Evolutionary conservation across 2,329 filamentous ascomycete species (phyloP).

Genomic region (Didymella sp.): DNA sequence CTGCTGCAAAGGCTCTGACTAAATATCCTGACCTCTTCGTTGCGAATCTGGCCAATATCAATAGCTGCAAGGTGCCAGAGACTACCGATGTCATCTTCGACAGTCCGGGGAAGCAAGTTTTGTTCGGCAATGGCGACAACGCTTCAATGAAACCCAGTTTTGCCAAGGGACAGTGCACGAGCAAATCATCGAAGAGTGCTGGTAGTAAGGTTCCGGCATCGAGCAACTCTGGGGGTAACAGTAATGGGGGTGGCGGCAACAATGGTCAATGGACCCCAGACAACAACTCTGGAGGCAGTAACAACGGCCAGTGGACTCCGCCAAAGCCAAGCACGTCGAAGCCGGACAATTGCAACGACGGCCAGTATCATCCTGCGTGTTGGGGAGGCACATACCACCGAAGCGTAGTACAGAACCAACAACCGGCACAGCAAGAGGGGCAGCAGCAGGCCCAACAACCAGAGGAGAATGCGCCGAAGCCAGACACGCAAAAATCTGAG

Average conservation of each 20-base stretch:
- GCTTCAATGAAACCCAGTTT: conserved; percentile 24
- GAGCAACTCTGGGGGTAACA: conserved; percentile 7
- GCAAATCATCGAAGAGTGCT: conserved; percentile 25
- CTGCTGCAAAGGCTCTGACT: conserved; percentile 36
- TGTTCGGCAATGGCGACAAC: conserved; percentile 47
- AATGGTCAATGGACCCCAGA: not conserved
- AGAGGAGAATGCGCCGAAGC: not conserved
- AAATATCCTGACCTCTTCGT: conserved; percentile 53
- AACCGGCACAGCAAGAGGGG: not conserved
- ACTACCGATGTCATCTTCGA: conserved; percentile 51
- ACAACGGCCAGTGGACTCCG: conserved; percentile 17
- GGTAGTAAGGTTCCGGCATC: conserved; percentile 7
- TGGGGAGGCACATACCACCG: not conserved
- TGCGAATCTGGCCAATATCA: conserved; percentile 53
- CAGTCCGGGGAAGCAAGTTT: conserved; percentile 50
- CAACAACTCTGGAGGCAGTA: not conserved
- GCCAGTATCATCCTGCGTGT: conserved; percentile 4
- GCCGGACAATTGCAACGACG: not conserved
- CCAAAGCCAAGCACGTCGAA: conserved; percentile 2
- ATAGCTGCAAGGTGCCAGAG: conserved; percentile 50
- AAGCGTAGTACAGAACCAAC: not conserved
- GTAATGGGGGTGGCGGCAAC: not conserved
- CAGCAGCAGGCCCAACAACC: not conserved
- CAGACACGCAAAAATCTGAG: not conserved
- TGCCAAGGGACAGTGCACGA: conserved; percentile 28